Evolutionary conservation across 192 early-diverging fungal genomes (phyloP), one percentile per base, ranked within the genome.

Genomic region (Coemansia sp.): DNA sequence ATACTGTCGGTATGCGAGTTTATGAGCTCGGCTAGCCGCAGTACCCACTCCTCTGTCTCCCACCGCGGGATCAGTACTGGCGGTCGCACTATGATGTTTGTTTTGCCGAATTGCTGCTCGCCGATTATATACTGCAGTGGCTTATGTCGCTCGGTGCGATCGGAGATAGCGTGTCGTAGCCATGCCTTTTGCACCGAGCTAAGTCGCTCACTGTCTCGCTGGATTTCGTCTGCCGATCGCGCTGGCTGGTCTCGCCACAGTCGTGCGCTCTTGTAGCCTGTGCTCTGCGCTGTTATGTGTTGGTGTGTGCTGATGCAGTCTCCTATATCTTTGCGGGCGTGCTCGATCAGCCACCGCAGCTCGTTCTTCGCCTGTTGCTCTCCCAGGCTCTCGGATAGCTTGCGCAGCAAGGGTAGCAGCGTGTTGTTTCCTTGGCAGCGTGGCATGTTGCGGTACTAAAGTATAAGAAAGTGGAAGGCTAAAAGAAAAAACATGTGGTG

Each of bases 11-110:
- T 65, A 46, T n/a, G 36, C 28, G 4, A 40, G 6, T 74, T 76
- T 9, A 95, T 38, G 35, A 84, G 26, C 6, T 69, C 51, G 26
- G 86, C 77, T 10, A 94, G 65, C 10, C 85, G 73, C 21, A 83
- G 56, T n/a, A 88, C 85, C 93, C 93, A 95, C 81, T 95, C 93
- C 79, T 98, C 94, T 2, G 96, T 98, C 77, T 98, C 96, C 92
- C 86, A 89, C 74, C 91, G 83, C 55, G 95, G 95, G 64, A 98
- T 95, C 6, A 98, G 79, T 13, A 88, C 88, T 0, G 94, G 94
- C 31, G 87, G 84, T 23, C 89, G 71, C 5, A 88, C 86, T 0
- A 77, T 46, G 18, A 97, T 83, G 14, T 92, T 89, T 5, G 95
- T 67, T 33, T 87, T 87, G 39, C 87, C 88, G 71, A 98, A 98